phyloP scores from a whole-genome alignment of 495 filamentous ascomycete genomes.

The Sphaerosporella brunnea region DNA sequence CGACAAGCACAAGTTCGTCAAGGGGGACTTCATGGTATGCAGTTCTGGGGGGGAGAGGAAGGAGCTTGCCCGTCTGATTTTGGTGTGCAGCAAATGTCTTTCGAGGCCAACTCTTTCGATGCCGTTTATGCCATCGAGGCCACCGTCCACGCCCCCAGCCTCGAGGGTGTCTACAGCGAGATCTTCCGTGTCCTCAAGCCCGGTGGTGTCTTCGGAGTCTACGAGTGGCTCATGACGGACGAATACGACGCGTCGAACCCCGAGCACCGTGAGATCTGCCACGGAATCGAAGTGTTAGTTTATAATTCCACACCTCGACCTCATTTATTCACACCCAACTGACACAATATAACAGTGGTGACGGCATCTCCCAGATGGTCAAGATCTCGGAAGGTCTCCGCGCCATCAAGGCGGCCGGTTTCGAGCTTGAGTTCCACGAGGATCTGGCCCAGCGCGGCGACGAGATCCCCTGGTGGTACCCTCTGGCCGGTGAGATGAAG shows the following conservation, averaged over 20 bases:
- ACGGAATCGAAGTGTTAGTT: conserved; percentile 66
- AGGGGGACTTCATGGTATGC: conserved; percentile 93
- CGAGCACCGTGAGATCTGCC: conserved; percentile 74
- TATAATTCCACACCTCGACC: not conserved
- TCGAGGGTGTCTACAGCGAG: conserved; percentile 87
- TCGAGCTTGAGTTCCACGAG: conserved; percentile 69
- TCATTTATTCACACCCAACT: not conserved
- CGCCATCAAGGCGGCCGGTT: conserved; percentile 79
- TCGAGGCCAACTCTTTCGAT: conserved; percentile 80
- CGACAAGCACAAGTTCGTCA: conserved; percentile 61
- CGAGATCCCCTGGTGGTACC: conserved; percentile 84
- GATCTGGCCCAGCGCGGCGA: conserved; percentile 75
- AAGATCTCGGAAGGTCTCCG: conserved; percentile 62
- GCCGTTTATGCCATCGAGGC: conserved; percentile 94
- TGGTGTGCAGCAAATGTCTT: conserved; percentile 66
- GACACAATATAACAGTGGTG: conserved; percentile 33
- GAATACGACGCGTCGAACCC: conserved; percentile 78
- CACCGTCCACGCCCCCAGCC: conserved; percentile 82
- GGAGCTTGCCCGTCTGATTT: no score
- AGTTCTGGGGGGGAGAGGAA: not conserved
- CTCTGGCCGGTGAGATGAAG: conserved; percentile 51
- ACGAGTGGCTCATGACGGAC: conserved; percentile 99
- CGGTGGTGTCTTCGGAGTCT: conserved; percentile 88
- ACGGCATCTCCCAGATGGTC: conserved; percentile 99
- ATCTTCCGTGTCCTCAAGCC: conserved; percentile 94